A percentile compares a stretch with the other conserved stretches of the same genome.
Evolutionary conservation across 2,329 filamentous ascomycete genomes (phyloP).

Genomic region (Chrysosporium keratinophilum): DNA sequence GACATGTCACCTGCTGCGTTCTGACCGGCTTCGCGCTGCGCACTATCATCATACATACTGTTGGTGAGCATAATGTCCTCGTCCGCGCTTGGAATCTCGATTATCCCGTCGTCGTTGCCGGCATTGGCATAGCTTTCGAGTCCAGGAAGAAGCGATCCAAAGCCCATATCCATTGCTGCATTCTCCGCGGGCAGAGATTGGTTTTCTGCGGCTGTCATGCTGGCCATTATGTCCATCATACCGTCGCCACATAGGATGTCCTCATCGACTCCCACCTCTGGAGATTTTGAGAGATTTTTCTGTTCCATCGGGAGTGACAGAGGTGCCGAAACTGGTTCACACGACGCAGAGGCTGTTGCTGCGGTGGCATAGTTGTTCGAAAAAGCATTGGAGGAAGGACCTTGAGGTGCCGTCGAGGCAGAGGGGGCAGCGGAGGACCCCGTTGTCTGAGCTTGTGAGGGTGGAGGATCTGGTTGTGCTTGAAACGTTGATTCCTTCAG

Average conservation of each 20-base stretch:
- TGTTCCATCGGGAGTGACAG: not conserved
- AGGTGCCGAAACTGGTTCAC: not conserved
- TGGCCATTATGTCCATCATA: constrained; percentile 7
- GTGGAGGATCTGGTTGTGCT: not conserved
- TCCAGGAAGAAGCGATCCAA: constrained; percentile 24
- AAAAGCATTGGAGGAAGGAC: not conserved
- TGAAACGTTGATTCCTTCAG: not conserved
- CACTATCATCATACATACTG: constrained; percentile 1
- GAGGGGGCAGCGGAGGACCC: not conserved
- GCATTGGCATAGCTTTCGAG: constrained; percentile 27
- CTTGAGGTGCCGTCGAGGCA: not conserved
- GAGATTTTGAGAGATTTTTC: not conserved
- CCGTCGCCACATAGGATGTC: not conserved
- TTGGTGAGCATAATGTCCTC: not conserved
- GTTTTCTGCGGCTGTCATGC: not conserved
- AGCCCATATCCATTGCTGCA: constrained; percentile 3
- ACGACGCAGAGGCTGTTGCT: not conserved
- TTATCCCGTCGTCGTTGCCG: constrained; percentile 29
- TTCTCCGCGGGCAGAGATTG: not conserved
- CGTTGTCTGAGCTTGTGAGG: not conserved
- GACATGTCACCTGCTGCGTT: not conserved
- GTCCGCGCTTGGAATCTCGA: constrained; percentile 29
- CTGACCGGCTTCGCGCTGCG: constrained; percentile 4
- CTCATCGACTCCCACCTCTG: not conserved
- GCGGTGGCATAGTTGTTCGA: not conserved